These are phyloP conservation scores for Aspergillus proliferans DNA, from an alignment of 2,329 filamentous ascomycete species.

Conservation along the genomic window DNA sequence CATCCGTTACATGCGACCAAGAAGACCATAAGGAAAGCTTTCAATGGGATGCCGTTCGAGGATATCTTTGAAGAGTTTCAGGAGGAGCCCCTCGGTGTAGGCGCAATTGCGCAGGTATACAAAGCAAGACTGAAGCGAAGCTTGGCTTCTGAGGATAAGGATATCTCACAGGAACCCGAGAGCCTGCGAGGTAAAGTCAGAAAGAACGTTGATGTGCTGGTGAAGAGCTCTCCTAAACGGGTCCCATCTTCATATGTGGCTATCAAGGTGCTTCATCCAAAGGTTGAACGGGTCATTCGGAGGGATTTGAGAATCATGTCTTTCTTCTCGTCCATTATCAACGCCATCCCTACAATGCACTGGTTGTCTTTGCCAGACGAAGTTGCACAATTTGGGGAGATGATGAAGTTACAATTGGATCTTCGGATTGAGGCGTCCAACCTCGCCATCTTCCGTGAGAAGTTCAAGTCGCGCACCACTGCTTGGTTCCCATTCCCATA, in stretches of 20 bases:
- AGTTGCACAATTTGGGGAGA: slow-evolving; percentile 87
- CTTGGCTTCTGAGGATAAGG: slow-evolving; percentile 58
- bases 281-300: slow-evolving; percentile 82
- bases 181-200: slow-evolving; percentile 64
- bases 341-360: slow-evolving; percentile 86
- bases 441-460: slow-evolving; percentile 73
- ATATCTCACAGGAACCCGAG: slow-evolving; percentile 46
- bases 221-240: slow-evolving; percentile 78
- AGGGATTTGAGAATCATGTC: slow-evolving; percentile 90
- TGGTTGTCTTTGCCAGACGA: slow-evolving; percentile 96
- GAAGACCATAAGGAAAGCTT: slow-evolving; percentile 71
- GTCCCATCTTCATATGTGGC: slow-evolving; percentile 91
- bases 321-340: slow-evolving; percentile 79
- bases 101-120: slow-evolving; percentile 96
- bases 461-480: slow-evolving; percentile 82
- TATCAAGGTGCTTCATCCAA: slow-evolving; percentile 89
- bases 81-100: slow-evolving; percentile 80
- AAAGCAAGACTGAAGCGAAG: slow-evolving; percentile 83
- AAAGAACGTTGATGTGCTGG: slow-evolving; percentile 74
- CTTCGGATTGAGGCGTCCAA: slow-evolving; percentile 92
- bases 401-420: slow-evolving; percentile 98
- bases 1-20: slow-evolving; percentile 79
- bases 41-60: slow-evolving; percentile 70
- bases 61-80: slow-evolving; percentile 97
- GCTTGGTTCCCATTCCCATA: slow-evolving; percentile 98